phyloP scores from a whole-genome alignment of 257 asterid species.

The Nemophila menziesii region DNA sequence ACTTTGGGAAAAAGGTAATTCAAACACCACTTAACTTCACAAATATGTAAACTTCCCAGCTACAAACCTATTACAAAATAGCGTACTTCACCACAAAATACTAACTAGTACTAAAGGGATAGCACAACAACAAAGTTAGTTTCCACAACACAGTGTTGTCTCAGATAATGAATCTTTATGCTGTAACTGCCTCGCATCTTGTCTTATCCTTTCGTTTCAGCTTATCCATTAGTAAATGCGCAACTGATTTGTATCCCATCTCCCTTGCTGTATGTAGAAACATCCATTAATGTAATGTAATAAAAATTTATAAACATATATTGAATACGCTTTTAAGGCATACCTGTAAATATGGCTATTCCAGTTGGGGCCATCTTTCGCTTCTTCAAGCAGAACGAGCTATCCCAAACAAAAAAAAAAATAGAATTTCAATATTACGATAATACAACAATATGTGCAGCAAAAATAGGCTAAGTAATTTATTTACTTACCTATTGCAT shows the following conservation, averaged over 20 bases:
- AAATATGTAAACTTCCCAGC: too few species aligned
- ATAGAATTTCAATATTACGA: background rate
- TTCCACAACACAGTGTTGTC: background rate
- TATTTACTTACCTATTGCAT: conserved; percentile 56
- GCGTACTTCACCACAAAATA: too few species aligned
- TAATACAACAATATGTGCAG: background rate
- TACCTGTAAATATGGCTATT: conserved; percentile 66
- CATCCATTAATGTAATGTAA: background rate
- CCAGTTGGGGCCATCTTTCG: conserved; percentile 74
- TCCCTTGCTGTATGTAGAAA: conserved; percentile 30
- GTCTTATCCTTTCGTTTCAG: conserved; percentile 32
- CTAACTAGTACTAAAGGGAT: too few species aligned
- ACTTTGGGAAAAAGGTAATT: too few species aligned
- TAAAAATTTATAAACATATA: background rate
- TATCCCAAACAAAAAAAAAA: conserved; percentile 13
- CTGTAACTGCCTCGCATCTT: background rate
- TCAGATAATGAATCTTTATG: too few species aligned
- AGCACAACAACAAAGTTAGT: background rate
- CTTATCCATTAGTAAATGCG: conserved; percentile 60
- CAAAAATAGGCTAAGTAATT: background rate
- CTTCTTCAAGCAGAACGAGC: conserved; percentile 71
- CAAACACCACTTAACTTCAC: too few species aligned
- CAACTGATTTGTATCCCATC: conserved; percentile 84
- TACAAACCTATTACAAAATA: background rate
- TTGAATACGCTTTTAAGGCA: background rate